phyloP scores from a whole-genome alignment of 345 rosid species.

The Cardamine chenopodiifolia region DNA sequence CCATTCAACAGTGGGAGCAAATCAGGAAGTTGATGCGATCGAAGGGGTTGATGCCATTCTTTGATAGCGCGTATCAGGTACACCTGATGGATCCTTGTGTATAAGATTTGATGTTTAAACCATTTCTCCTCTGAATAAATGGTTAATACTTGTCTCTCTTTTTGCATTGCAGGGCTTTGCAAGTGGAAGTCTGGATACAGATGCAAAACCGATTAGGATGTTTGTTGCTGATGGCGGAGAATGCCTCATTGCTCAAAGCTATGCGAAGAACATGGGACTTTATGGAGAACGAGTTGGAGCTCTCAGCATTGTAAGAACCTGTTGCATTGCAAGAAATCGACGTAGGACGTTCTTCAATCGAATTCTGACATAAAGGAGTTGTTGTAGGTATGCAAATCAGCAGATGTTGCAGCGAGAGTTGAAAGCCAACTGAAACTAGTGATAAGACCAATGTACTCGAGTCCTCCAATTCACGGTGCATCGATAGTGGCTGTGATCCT shows the following conservation, averaged over 20 bases:
- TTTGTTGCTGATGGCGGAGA: slow-evolving; percentile 94
- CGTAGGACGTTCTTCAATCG: neutral
- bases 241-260: slow-evolving; percentile 84
- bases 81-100: slow-evolving; percentile 10
- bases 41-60: slow-evolving; percentile 79
- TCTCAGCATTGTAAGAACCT: slow-evolving; percentile 80
- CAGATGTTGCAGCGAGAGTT: slow-evolving; percentile 75
- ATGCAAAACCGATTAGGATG: slow-evolving; percentile 73
- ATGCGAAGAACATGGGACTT: slow-evolving; percentile 93
- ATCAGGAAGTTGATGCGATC: slow-evolving; percentile 79
- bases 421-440: slow-evolving; percentile 90
- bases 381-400: slow-evolving; percentile 75
- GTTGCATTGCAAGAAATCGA: neutral
- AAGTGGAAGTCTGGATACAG: slow-evolving; percentile 82
- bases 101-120: slow-evolving; percentile 1
- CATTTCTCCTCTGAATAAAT: neutral
- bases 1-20: slow-evolving; percentile 83
- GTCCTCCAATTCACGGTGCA: slow-evolving; percentile 92
- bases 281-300: slow-evolving; percentile 98
- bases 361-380: neutral
- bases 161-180: slow-evolving; percentile 67
- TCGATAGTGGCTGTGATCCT: slow-evolving; percentile 78
- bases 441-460: slow-evolving; percentile 90
- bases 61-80: slow-evolving; percentile 97
- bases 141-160: slow-evolving; percentile 1